Evolutionary conservation across 1,284 basidiomycete genomes (phyloP), one percentile per base, ranked within the genome.

Genomic region (Ceratobasidium sp.): DNA sequence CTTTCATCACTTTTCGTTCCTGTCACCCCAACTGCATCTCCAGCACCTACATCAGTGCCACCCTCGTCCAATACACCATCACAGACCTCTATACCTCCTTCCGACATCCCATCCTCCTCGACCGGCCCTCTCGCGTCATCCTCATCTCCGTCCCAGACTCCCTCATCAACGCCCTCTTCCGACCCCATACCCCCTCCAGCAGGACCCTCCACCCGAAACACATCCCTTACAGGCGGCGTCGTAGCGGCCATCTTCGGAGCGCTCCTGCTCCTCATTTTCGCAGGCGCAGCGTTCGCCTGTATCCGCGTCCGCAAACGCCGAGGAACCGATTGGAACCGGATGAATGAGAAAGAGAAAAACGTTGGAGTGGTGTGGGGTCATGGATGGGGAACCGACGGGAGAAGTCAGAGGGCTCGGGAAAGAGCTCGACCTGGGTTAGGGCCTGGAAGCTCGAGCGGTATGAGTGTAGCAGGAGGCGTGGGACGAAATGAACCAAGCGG

Each of bases 311-410:
- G 69, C 27, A 31, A 57, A 29, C 69, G 57, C 33, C 56, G 69
- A 60, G 69, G 54, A 14, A 2, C 67, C 44, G 67, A 71, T 3
- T 60, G 54, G 57, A 33, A 72, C 5, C 47, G 57, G 11, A 29
- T 48, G 0, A 31, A 17, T 3, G 69, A 56, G 24, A 64, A 64
- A 31, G 54, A 60, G 5, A 60, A 60, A 9, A 31, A 33, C n/a
- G 57, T 72, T 22, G 69, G 69, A 22, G 69, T 62, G 1, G 44
- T 72, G 24, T 72, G 69, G 69, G 69, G 69, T 19, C 57, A 22
- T 27, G 69, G 69, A n/a, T 72, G 69, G 69, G 57, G 57, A 19
- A 57, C 47, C 5, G 54, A 72, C n/a, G 57, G 44, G 8, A 72
- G 62, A n/a, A 47, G 31, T 4, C 47, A 31, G 1, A 45, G 67